Conservation (phyloP, 2,329 filamentous ascomycete genomes). For the Sporothrix sp. region DNA sequence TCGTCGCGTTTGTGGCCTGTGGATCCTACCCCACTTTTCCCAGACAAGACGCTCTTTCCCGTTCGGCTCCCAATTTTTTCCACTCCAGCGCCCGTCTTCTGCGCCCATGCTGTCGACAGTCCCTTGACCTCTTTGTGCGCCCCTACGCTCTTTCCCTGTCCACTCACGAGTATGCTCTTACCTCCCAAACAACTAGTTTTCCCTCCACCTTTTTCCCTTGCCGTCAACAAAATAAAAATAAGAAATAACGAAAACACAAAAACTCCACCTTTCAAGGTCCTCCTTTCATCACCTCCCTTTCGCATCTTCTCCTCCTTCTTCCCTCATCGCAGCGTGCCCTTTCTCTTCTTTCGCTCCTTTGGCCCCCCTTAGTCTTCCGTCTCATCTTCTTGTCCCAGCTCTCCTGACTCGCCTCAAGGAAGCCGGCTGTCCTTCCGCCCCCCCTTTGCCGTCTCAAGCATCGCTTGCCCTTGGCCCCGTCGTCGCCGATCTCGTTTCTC, state of each 20-base stretch:
- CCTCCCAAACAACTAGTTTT: slow-evolving; percentile 3
- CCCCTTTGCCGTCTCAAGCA: not conserved
- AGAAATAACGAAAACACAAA: slow-evolving; percentile 3
- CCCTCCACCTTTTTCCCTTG: slow-evolving; percentile 10
- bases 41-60: slow-evolving; percentile 12
- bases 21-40: slow-evolving; percentile 5
- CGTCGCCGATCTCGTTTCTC: slow-evolving; percentile 3
- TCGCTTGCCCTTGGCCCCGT: not conserved
- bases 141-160: not conserved
- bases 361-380: not conserved
- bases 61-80: slow-evolving; percentile 7
- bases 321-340: not conserved
- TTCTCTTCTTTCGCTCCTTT: not conserved
- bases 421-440: not conserved
- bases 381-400: not conserved
- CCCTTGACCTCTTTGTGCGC: not conserved
- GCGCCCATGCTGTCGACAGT: not conserved
- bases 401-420: not conserved
- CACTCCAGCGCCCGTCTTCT: not conserved
- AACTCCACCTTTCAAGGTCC: slow-evolving; percentile 2
- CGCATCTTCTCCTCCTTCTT: not conserved
- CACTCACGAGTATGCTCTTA: no score
- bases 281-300: slow-evolving; percentile 8
- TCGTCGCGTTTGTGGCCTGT: no score
- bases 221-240: slow-evolving; percentile 6